Percentiles rank a stretch among this genome's conserved stretches.
Conservation (phyloP, 768 basidiomycete genomes). For the Cubamyces sp. region DNA sequence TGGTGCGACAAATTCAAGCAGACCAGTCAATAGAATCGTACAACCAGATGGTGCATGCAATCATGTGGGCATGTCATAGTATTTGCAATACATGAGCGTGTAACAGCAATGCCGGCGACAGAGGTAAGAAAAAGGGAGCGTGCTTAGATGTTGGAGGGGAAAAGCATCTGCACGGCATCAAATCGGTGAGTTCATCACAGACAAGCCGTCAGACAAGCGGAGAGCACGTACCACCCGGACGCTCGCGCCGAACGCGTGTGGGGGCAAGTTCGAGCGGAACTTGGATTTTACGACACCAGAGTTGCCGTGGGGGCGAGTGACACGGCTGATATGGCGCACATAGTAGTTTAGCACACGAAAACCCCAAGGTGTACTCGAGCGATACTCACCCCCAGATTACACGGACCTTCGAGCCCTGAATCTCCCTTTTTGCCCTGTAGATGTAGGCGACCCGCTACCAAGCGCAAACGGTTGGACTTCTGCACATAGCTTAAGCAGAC, state of each 20-base stretch:
- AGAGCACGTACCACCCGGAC: constrained; percentile 75
- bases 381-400: constrained; percentile 96
- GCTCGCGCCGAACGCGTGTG: constrained; percentile 90
- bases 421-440: constrained; percentile 94
- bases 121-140: constrained; percentile 28
- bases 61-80: constrained; percentile 42
- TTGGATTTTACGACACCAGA: constrained; percentile 97
- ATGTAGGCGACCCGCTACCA: constrained; percentile 92
- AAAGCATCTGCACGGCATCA: constrained; percentile 72
- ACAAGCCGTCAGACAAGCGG: neutral
- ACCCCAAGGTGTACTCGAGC: neutral
- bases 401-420: constrained; percentile 93
- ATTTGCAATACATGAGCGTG: constrained; percentile 36
- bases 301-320: constrained; percentile 92
- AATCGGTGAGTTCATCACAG: neutral
- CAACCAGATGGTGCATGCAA: constrained; percentile 30
- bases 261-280: constrained; percentile 94
- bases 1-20: neutral
- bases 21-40: constrained; percentile 15
- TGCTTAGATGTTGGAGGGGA: constrained; percentile 81
- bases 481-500: too few relatives aligned
- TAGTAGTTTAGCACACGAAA: neutral
- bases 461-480: neutral
- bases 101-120: constrained; percentile 31
- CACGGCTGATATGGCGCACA: constrained; percentile 56